A percentile compares a stretch with the other conserved stretches of the same genome.
phyloP scores from a whole-genome alignment of 208 protist species.

The Acanthamoeba healyi region DNA sequence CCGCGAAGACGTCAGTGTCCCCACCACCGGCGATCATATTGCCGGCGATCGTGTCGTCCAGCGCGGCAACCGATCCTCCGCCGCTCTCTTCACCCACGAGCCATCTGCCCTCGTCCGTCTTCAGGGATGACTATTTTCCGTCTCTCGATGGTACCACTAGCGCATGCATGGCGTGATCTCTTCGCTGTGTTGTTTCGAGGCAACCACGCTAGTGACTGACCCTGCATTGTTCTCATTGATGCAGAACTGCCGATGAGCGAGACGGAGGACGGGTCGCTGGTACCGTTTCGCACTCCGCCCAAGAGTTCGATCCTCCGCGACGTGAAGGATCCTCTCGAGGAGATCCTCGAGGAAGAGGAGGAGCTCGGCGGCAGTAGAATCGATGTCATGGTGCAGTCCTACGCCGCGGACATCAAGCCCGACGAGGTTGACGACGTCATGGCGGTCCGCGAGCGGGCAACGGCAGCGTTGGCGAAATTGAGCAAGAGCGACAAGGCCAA shows the following conservation, averaged over 20 bases:
- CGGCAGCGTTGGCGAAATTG: background rate
- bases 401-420: background rate
- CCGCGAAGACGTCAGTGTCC: background rate
- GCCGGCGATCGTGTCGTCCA: background rate
- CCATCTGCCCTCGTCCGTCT: conserved; percentile 36
- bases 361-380: background rate
- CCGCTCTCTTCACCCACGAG: conserved; percentile 63
- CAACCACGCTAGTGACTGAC: background rate
- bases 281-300: conserved; percentile 9
- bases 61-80: conserved; percentile 7
- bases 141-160: background rate
- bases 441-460: background rate
- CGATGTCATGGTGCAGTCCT: background rate
- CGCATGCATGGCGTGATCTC: background rate
- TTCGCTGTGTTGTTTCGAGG: background rate
- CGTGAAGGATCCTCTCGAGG: background rate
- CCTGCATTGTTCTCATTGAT: background rate
- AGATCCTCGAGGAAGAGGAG: background rate
- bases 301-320: conserved; percentile 1
- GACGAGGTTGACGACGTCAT: background rate
- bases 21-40: background rate
- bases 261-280: background rate
- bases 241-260: background rate
- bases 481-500: background rate
- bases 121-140: conserved; percentile 1